Base-by-base conservation (phyloP, 345 rosid species). In the Hibiscus tridactylites region DNA sequence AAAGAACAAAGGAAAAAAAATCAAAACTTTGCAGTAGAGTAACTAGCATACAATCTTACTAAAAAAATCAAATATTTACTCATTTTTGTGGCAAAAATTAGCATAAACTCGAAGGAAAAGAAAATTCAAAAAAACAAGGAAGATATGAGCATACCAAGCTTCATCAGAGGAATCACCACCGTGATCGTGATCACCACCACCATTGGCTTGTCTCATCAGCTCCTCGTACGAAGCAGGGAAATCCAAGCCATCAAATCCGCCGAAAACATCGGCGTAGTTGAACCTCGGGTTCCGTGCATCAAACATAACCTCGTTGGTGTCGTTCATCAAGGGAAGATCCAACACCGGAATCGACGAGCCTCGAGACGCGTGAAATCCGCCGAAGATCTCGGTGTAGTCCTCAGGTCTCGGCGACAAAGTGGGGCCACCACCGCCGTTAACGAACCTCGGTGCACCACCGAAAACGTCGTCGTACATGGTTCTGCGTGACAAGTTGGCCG, bases 261-360 rank as follows among this genome's bases (percentile, higher is more conserved):
- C 97, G 37, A 94, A 94, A 66, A 94, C 91, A 65, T 94, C 97
- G 9, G 70, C 61, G 72, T 94, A 91, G 77, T 90, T 91, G 44
- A 90, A 83, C 6, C 80, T 83, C 6, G 91, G 78, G 79, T 83
- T 84, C 65, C 91, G 86, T 7, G 81, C 88, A 74, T 91, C 98
- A 59, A 89, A 86, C 79, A 71, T 85, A 7, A 74, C 91, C 24
- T 74, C 81, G 71, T 29, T n/a, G 0, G 65, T 79, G 21, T 81
- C 88, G 1, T 68, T 81, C 0, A 79, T 83, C 47, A 76, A 39
- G 0, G 96, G 96, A 73, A 94, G 97, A 90, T 91, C 94, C 52
- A 94, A 90, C 67, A 94, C 91, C 12, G 97, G 98, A 75, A 94
- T 86, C 73, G 96, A 90, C n/a, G 91, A 73, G 75, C 87, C 85